Evolutionary conservation across 208 protist species (phyloP).

Genomic region (Leishmania major): DNA sequence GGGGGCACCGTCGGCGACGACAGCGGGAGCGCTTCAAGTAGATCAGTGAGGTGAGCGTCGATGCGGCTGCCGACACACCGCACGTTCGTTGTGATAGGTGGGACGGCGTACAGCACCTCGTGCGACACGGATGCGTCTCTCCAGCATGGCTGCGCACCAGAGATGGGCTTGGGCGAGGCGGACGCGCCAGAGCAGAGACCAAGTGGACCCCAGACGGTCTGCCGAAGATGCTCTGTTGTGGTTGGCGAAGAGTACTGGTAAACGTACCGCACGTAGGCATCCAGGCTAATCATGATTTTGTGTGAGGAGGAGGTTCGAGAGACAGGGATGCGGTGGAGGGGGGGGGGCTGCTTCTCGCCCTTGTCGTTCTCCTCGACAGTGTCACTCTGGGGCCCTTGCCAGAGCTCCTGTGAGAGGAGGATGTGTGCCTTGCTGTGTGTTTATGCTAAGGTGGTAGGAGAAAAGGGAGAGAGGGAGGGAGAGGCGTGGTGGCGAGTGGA

Average conservation of each 20-base stretch:
- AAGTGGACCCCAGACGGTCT: constrained; percentile 36
- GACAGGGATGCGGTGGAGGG: not conserved
- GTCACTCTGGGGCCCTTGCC: not conserved
- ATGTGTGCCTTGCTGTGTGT: not conserved
- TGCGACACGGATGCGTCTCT: constrained; percentile 9
- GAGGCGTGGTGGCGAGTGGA: not conserved
- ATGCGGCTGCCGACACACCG: constrained; percentile 36
- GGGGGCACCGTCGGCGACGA: not conserved
- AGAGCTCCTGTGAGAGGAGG: not conserved
- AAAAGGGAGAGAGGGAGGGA: not conserved
- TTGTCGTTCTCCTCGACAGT: not conserved
- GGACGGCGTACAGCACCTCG: constrained; percentile 33
- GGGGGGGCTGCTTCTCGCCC: not conserved
- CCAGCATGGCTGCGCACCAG: not conserved
- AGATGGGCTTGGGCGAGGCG: not conserved
- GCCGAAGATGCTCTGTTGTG: constrained; percentile 30
- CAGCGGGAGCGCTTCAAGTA: not conserved
- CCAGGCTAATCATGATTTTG: constrained; percentile 35
- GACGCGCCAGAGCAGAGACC: constrained; percentile 8
- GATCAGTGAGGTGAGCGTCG: not conserved
- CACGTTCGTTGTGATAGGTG: constrained; percentile 44
- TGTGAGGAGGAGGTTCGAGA: not conserved
- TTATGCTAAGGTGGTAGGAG: not conserved
- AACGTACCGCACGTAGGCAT: constrained; percentile 28
- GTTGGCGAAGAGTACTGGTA: constrained; percentile 31